Percentiles rank a stretch among this genome's conserved stretches.
These are phyloP conservation scores for Biscutella auriculata DNA, from an alignment of 441 rosid species.

Conservation along the genomic window DNA sequence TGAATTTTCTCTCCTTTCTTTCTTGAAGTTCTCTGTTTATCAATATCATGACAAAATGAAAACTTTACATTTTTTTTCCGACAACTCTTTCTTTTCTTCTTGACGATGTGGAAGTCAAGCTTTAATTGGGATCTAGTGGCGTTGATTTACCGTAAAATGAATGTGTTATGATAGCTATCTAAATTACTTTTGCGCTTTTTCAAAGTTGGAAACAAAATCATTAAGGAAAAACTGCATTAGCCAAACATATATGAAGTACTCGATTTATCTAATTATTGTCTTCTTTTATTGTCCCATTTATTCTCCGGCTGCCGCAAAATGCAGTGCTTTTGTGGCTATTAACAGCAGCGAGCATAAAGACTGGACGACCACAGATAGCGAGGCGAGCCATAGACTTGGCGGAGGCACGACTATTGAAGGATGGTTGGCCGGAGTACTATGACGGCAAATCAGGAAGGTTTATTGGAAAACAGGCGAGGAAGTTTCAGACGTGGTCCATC, in stretches of 20 bases:
- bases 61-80: background rate
- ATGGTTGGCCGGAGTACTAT: conserved; percentile 91
- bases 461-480: conserved; percentile 81
- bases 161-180: background rate
- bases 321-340: conserved; percentile 90
- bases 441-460: conserved; percentile 76
- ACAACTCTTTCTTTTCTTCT: background rate
- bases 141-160: background rate
- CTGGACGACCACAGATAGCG: conserved; percentile 86
- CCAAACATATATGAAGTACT: background rate
- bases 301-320: background rate
- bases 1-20: background rate
- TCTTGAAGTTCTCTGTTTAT: background rate
- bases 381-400: conserved; percentile 72
- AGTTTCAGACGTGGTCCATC: conserved; percentile 86
- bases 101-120: background rate
- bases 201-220: conserved; percentile 8
- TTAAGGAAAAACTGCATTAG: background rate
- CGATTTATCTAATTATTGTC: background rate
- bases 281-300: background rate
- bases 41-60: background rate
- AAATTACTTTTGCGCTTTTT: background rate
- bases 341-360: conserved; percentile 86
- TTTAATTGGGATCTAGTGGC: background rate
- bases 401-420: conserved; percentile 59